Percentiles rank a stretch among this genome's conserved stretches.
Evolutionary conservation across 139 green algal species (phyloP).

Genomic region (Protoeuglena noctilucae): DNA sequence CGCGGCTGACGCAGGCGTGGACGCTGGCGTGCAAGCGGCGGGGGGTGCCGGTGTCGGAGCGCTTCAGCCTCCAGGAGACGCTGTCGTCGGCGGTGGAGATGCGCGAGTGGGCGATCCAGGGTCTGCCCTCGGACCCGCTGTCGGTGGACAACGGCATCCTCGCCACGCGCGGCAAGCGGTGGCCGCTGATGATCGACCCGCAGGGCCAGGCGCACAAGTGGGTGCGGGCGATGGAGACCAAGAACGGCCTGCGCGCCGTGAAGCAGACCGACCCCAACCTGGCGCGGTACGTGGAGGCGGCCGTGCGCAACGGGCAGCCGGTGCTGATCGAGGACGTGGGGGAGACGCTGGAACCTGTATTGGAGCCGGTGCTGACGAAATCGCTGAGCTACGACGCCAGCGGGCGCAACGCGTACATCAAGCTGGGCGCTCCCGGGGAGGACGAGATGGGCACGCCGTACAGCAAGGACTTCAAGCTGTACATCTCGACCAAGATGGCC

Average conservation of each 20-base stretch:
- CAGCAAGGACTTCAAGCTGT: conserved; percentile 61
- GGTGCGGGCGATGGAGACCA: conserved; percentile 60
- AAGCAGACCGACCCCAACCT: conserved; percentile 57
- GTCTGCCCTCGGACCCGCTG: conserved; percentile 56
- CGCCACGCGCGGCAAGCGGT: conserved; percentile 49
- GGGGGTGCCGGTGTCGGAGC: conserved; percentile 33
- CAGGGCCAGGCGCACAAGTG: conserved; percentile 57
- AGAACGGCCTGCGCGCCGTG: conserved; percentile 48
- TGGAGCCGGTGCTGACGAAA: conserved; percentile 62
- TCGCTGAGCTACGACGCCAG: conserved; percentile 35
- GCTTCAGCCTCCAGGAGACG: conserved; percentile 31
- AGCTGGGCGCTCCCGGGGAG: conserved; percentile 56
- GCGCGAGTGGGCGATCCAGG: conserved; percentile 58
- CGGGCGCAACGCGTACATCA: conserved; percentile 40
- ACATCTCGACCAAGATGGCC: conserved; percentile 47
- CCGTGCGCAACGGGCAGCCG: conserved; percentile 46
- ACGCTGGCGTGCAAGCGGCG: conserved; percentile 26
- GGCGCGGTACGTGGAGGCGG: conserved; percentile 57
- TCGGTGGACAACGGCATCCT: conserved; percentile 69
- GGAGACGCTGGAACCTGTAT: conserved; percentile 52
- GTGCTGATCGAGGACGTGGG: conserved; percentile 59
- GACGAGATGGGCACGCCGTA: too few species aligned
- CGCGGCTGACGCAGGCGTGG: conserved; percentile 40
- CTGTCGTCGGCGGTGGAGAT: conserved; percentile 50
- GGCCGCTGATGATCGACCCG: conserved; percentile 79